A percentile compares a stretch with the other conserved stretches of the same genome.
Conservation (phyloP, 2,329 filamentous ascomycete genomes). For the Ambrosiella cleistominuta region DNA sequence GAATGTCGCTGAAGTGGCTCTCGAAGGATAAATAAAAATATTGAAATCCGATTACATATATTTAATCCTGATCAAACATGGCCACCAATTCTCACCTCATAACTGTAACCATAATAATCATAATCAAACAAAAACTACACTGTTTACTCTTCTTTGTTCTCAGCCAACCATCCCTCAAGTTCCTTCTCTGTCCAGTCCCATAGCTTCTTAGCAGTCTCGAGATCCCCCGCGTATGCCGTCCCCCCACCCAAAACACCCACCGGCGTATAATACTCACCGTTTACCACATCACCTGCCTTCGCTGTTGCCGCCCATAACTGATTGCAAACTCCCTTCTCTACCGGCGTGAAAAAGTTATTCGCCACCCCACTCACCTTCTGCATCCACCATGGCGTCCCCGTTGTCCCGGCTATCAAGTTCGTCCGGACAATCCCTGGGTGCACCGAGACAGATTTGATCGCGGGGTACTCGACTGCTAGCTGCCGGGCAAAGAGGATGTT, state of each 20-base stretch:
- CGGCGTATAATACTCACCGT: conserved; percentile 21
- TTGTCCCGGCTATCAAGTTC: conserved; percentile 16
- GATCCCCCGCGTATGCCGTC: conserved; percentile 15
- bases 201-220: conserved; percentile 18
- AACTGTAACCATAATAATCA: too few relatives aligned
- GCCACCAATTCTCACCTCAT: too few relatives aligned
- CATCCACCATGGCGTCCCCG: conserved; percentile 7
- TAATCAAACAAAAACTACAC: neutral
- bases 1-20: too few relatives aligned
- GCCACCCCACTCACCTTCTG: conserved; percentile 13
- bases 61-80: too few relatives aligned
- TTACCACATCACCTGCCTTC: conserved; percentile 17
- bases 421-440: conserved; percentile 19
- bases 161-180: conserved; percentile 14
- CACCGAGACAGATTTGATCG: conserved; percentile 16
- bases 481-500: conserved; percentile 18
- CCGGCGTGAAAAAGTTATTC: conserved; percentile 15
- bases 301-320: conserved; percentile 28
- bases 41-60: too few relatives aligned
- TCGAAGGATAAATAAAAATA: too few relatives aligned
- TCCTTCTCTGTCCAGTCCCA: conserved; percentile 23
- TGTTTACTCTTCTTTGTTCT: neutral
- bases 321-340: conserved; percentile 22
- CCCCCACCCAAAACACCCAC: conserved; percentile 18
- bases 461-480: conserved; percentile 16